These are phyloP conservation scores for Arabidopsis arenosa DNA, from an alignment of 345 rosid genomes.

Conservation along the genomic window DNA sequence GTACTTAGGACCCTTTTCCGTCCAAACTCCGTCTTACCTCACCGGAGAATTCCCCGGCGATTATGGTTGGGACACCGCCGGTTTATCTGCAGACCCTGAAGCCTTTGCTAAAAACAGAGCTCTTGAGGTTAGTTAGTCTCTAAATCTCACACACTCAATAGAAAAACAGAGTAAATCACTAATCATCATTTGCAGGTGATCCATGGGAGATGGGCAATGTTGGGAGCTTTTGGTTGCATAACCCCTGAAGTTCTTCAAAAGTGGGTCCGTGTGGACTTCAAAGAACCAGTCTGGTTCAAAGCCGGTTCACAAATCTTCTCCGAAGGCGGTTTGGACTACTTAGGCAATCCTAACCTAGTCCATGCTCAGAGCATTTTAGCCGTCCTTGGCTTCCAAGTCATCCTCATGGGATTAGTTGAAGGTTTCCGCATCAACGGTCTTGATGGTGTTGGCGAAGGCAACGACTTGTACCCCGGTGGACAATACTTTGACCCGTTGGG, in stretches of 20 bases:
- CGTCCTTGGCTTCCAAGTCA: constrained; percentile 84
- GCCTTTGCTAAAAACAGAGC: constrained; percentile 97
- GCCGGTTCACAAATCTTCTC: constrained; percentile 98
- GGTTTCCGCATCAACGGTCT: constrained; percentile 96
- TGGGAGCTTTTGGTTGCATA: constrained; percentile 94
- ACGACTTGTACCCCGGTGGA: constrained; percentile 89
- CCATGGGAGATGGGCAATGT: constrained; percentile 98
- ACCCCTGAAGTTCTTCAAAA: constrained; percentile 89
- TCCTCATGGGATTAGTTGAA: constrained; percentile 91
- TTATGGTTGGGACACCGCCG: constrained; percentile 98
- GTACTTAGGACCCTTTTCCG: constrained; percentile 96
- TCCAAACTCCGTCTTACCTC: constrained; percentile 90
- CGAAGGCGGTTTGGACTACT: constrained; percentile 96
- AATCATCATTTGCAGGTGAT: constrained; percentile 58
- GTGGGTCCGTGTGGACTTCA: constrained; percentile 84
- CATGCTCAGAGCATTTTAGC: constrained; percentile 99
- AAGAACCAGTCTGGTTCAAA: constrained; percentile 99
- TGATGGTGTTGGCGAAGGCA: constrained; percentile 93
- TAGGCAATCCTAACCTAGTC: constrained; percentile 96
- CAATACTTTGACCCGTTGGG: constrained; percentile 92
- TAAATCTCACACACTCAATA: constrained; percentile 9
- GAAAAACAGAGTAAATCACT: constrained; percentile 1
- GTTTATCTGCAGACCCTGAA: constrained; percentile 93
- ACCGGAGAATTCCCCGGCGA: constrained; percentile 96
- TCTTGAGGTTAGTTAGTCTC: constrained; percentile 67